These are phyloP conservation scores for Durusdinium trenchii DNA, from an alignment of 73 alveolate genomes.

Conservation along the genomic window DNA sequence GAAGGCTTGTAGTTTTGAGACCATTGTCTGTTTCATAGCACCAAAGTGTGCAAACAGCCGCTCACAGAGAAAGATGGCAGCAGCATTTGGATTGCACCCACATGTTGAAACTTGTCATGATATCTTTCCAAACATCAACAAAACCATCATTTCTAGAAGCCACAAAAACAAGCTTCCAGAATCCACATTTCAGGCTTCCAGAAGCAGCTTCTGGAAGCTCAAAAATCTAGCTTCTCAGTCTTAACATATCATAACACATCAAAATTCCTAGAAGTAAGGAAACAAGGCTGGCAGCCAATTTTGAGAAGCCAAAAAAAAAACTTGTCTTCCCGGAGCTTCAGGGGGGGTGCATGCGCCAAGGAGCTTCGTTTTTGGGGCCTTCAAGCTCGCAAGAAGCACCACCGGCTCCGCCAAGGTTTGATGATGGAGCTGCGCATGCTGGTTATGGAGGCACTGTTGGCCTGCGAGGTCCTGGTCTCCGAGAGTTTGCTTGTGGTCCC, in stretches of 20 bases:
- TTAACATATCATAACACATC: too few relatives aligned
- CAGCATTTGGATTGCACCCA: not conserved
- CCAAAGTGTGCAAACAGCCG: not conserved
- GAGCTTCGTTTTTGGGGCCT: too few relatives aligned
- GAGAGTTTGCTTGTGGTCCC: too few relatives aligned
- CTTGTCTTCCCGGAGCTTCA: too few relatives aligned
- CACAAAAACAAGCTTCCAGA: not conserved
- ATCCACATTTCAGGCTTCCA: not conserved
- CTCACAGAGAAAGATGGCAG: not conserved
- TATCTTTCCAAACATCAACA: not conserved
- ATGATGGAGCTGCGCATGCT: too few relatives aligned
- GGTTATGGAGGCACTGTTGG: too few relatives aligned
- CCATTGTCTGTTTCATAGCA: not conserved
- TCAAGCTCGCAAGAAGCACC: too few relatives aligned
- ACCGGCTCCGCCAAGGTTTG: too few relatives aligned
- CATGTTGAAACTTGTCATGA: too few relatives aligned
- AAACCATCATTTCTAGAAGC: not conserved
- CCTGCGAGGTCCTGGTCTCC: too few relatives aligned
- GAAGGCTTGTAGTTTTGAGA: not conserved
- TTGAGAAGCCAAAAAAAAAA: too few relatives aligned
- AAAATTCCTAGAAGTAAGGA: not conserved
- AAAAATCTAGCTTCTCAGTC: not conserved
- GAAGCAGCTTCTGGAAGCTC: not conserved
- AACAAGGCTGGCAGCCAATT: constrained; percentile 22
- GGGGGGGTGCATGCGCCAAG: too few relatives aligned